phyloP scores from a whole-genome alignment of 495 filamentous ascomycete species.

The Aspergillus nanangensis region DNA sequence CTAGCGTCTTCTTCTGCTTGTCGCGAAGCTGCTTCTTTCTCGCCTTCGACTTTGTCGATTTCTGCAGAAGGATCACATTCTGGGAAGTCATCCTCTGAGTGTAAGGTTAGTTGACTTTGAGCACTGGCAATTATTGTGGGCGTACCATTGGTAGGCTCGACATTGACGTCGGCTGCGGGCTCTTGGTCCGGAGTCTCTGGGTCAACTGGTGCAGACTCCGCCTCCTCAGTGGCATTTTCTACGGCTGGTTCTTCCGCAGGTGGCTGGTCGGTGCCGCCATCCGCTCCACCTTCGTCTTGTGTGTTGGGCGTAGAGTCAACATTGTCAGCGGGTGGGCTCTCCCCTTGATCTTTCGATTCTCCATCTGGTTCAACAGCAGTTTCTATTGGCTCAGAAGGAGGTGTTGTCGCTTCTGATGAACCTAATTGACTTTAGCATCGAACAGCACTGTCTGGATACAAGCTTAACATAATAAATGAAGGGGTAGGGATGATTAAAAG shows the following conservation, averaged over 20 bases:
- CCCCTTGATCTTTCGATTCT: constrained; percentile 20
- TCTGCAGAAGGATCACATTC: constrained; percentile 16
- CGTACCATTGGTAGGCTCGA: constrained; percentile 9
- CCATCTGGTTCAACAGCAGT: constrained; percentile 12
- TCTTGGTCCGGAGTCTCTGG: not conserved
- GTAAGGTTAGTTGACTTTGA: constrained; percentile 6
- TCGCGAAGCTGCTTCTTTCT: constrained; percentile 15
- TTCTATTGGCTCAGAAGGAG: constrained; percentile 22
- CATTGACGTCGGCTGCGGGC: not conserved
- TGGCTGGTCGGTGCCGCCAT: constrained; percentile 5
- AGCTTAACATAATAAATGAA: not conserved
- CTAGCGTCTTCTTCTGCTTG: constrained; percentile 19
- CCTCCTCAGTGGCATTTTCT: constrained; percentile 6
- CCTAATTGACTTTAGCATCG: constrained; percentile 17
- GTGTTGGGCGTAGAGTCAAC: constrained; percentile 4
- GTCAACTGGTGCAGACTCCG: not conserved
- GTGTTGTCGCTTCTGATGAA: constrained; percentile 22
- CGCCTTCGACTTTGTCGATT: constrained; percentile 18
- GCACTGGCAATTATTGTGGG: not conserved
- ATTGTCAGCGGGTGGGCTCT: constrained; percentile 9
- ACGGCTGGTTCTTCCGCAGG: constrained; percentile 1
- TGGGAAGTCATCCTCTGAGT: constrained; percentile 17
- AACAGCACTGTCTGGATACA: no score
- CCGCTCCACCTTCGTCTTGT: not conserved
- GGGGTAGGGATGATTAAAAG: not conserved